Percentiles rank a stretch among this genome's conserved stretches.
phyloP scores from a whole-genome alignment of 331 rosid species.

The Arachis monticola region DNA sequence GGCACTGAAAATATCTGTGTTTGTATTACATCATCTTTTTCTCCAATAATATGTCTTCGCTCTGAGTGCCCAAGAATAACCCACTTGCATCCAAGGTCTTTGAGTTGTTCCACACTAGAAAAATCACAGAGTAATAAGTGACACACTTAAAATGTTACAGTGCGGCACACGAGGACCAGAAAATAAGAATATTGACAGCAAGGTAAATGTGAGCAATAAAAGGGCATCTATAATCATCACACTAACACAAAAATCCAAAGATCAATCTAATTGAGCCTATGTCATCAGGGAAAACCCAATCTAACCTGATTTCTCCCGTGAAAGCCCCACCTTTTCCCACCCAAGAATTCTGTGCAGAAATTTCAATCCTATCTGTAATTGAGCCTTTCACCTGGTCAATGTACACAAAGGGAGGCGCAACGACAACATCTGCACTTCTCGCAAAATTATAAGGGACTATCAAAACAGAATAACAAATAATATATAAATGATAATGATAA shows the following conservation, averaged over 20 bases:
- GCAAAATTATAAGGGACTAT: slow-evolving; percentile 21
- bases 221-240: slow-evolving; percentile 24
- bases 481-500: background rate
- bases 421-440: slow-evolving; percentile 84
- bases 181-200: slow-evolving; percentile 8
- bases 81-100: slow-evolving; percentile 91
- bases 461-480: slow-evolving; percentile 14
- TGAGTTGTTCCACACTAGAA: slow-evolving; percentile 89
- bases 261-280: background rate
- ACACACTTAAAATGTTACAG: slow-evolving; percentile 5
- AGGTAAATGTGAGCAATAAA: slow-evolving; percentile 20
- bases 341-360: slow-evolving; percentile 98
- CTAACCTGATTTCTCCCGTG: slow-evolving; percentile 97
- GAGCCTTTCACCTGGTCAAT: slow-evolving; percentile 85
- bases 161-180: background rate
- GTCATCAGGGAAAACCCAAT: slow-evolving; percentile 28
- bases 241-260: background rate
- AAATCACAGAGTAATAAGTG: slow-evolving; percentile 36
- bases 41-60: slow-evolving; percentile 94
- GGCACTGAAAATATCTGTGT: slow-evolving; percentile 24
- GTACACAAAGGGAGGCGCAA: slow-evolving; percentile 95
- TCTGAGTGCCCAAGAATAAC: slow-evolving; percentile 99
- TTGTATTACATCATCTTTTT: slow-evolving; percentile 81
- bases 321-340: slow-evolving; percentile 99
- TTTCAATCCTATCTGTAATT: slow-evolving; percentile 73